Conservation (phyloP, 208 protist species). For the Balamuthia mandrillaris region DNA sequence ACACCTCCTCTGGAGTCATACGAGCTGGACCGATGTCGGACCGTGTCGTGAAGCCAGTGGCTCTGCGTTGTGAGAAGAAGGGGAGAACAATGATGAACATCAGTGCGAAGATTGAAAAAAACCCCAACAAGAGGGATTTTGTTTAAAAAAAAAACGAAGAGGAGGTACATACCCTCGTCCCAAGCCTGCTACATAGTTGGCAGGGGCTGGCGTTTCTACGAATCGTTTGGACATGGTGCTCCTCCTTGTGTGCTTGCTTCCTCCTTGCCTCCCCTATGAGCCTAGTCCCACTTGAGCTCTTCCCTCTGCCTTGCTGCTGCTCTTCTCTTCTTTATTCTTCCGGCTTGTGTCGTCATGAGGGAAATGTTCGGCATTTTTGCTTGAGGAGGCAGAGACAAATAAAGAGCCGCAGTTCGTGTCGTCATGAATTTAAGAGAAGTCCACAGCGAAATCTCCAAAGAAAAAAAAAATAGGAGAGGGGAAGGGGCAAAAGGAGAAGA, state of each 20-base stretch:
- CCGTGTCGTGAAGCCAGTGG: conserved; percentile 83
- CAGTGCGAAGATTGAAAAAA: neutral
- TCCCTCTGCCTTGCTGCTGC: neutral
- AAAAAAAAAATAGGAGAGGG: no score
- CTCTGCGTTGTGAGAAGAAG: conserved; percentile 40
- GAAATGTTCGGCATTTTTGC: no score
- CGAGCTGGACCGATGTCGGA: conserved; percentile 81
- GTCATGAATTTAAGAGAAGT: no score
- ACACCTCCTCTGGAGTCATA: neutral
- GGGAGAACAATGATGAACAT: neutral
- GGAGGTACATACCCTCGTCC: conserved; percentile 68
- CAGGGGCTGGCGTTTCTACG: conserved; percentile 44
- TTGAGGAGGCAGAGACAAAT: no score
- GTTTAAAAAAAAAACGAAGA: no score
- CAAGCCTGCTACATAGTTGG: conserved; percentile 79
- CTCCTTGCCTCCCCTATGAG: neutral
- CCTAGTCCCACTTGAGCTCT: neutral
- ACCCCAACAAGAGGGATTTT: neutral
- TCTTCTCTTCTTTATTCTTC: no score
- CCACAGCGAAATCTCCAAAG: no score
- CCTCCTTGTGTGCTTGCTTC: neutral
- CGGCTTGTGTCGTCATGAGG: no score
- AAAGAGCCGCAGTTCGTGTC: no score
- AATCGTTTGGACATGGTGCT: neutral
- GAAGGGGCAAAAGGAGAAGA: no score